Percentiles rank a stretch among this genome's conserved stretches.
Conservation (phyloP, 768 basidiomycete genomes). For the Mycena epipterygia region DNA sequence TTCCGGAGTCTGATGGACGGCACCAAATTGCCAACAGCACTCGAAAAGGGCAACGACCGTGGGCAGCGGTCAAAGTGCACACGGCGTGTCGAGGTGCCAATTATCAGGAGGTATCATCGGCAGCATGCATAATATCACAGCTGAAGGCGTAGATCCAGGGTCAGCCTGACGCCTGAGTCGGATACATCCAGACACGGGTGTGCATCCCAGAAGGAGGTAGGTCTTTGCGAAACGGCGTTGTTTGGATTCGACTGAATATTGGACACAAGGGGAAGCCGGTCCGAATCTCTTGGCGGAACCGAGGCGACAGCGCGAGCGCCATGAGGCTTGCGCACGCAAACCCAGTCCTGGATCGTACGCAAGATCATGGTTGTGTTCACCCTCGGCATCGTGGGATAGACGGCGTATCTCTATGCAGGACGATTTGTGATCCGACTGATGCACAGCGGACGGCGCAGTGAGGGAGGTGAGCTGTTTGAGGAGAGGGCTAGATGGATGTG, state of each 20-base stretch:
- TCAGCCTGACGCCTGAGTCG: slow-evolving; percentile 1
- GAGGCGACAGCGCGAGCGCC: too few species aligned
- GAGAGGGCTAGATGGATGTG: too few species aligned
- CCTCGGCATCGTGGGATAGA: slow-evolving; percentile 34
- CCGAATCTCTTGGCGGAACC: too few species aligned
- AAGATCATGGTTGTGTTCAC: too few species aligned
- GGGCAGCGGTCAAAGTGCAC: neutral
- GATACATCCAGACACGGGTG: neutral
- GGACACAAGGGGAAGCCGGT: slow-evolving; percentile 22
- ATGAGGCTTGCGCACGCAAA: too few species aligned
- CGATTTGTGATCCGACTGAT: too few species aligned
- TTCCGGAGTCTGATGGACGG: too few species aligned
- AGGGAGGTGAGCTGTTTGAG: too few species aligned
- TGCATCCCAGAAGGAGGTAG: slow-evolving; percentile 13
- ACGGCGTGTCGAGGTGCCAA: neutral
- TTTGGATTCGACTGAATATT: slow-evolving; percentile 46
- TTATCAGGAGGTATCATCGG: neutral
- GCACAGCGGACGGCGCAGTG: too few species aligned
- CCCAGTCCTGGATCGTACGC: too few species aligned
- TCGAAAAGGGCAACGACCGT: slow-evolving; percentile 1
- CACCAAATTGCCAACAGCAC: neutral
- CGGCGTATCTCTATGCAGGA: too few species aligned
- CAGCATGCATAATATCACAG: neutral
- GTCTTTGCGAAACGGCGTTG: neutral
- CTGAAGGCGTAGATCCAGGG: neutral